A percentile compares a stretch with the other conserved stretches of the same genome.
Evolutionary conservation across 495 filamentous ascomycete genomes (phyloP).

Genomic region (Aspergillus baeticus): DNA sequence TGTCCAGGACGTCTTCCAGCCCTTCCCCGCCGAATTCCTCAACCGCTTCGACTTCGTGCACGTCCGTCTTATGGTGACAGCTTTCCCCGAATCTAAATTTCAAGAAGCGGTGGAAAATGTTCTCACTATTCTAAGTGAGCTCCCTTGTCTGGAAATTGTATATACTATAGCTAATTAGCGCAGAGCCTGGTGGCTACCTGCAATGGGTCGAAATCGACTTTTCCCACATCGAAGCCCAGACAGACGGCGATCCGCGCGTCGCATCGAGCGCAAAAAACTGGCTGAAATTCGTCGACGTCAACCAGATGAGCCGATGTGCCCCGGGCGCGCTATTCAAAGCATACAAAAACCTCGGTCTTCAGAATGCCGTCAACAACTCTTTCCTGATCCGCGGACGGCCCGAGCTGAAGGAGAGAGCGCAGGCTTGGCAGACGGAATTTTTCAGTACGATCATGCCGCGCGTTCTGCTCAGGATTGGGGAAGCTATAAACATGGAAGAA

Average conservation of each 20-base stretch:
- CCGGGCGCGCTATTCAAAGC: not conserved
- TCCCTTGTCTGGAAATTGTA: not conserved
- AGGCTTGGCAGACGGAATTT: not conserved
- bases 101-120: slow-evolving; percentile 18
- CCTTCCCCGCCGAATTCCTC: slow-evolving; percentile 16
- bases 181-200: slow-evolving; percentile 26
- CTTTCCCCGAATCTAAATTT: slow-evolving; percentile 11
- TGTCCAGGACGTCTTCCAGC: slow-evolving; percentile 15
- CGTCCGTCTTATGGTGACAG: slow-evolving; percentile 19
- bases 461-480: not conserved
- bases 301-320: not conserved
- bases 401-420: not conserved
- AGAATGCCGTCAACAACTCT: not conserved
- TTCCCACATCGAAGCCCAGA: not conserved
- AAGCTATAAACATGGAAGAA: not conserved
- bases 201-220: slow-evolving; percentile 25
- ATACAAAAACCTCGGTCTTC: not conserved
- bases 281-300: not conserved
- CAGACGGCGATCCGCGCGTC: too few relatives aligned
- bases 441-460: not conserved
- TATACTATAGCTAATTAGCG: not conserved
- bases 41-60: slow-evolving; percentile 22
- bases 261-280: not conserved
- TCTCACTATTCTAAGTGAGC: slow-evolving; percentile 11
- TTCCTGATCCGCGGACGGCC: not conserved